phyloP scores from a whole-genome alignment of 345 rosid genomes.

The Arabidopsis arenosa region DNA sequence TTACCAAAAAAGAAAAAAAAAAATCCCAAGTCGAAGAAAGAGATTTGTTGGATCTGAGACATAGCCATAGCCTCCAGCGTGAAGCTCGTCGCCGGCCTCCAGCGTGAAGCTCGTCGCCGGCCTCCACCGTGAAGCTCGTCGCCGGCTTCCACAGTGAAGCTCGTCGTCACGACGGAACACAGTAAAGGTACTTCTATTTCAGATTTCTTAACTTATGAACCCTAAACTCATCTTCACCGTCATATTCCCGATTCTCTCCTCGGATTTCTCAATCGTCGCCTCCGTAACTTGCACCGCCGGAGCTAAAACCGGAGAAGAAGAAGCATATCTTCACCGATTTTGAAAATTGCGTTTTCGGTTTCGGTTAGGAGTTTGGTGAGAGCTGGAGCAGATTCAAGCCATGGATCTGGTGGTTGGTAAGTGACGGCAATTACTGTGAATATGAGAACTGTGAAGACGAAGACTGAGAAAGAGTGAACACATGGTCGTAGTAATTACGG shows the following conservation, averaged over 20 bases:
- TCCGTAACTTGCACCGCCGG: slow-evolving; percentile 53
- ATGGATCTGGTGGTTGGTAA: slow-evolving; percentile 96
- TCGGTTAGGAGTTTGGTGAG: slow-evolving; percentile 73
- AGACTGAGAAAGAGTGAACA: slow-evolving; percentile 93
- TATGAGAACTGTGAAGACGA: slow-evolving; percentile 80
- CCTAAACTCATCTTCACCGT: slow-evolving; percentile 42
- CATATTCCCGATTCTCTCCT: slow-evolving; percentile 51
- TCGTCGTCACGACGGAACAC: no score
- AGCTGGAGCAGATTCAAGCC: slow-evolving; percentile 93
- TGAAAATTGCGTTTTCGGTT: slow-evolving; percentile 79
- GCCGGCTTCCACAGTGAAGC: no score
- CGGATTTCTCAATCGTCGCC: slow-evolving; percentile 55
- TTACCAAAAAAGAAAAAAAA: no score
- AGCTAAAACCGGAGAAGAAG: slow-evolving; percentile 25
- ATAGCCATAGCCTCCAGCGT: no score
- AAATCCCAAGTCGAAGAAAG: no score
- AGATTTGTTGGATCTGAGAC: no score
- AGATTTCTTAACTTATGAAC: no score
- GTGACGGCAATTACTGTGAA: slow-evolving; percentile 87
- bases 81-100: no score
- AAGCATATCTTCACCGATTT: slow-evolving; percentile 77
- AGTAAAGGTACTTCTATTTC: no score
- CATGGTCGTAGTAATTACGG: no score
- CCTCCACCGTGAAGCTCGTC: no score
- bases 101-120: no score